These are phyloP conservation scores for Logfia minima DNA, from an alignment of 129 eudicot species.

Conservation along the genomic window DNA sequence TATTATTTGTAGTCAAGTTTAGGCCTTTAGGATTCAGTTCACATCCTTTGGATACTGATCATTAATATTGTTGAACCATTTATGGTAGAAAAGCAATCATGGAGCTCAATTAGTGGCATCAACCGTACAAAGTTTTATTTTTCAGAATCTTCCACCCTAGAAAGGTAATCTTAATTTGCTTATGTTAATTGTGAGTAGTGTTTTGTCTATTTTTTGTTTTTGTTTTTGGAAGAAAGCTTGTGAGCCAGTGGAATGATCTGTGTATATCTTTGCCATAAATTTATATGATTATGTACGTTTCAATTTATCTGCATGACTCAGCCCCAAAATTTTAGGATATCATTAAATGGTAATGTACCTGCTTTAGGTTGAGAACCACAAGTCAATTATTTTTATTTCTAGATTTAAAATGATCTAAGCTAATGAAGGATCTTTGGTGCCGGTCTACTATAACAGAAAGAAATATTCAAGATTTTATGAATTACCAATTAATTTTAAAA, in stretches of 20 bases:
- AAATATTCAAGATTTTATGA: not conserved
- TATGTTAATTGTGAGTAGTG: conserved; percentile 8
- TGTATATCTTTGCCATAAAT: not conserved
- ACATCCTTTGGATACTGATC: not conserved
- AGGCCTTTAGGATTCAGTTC: not conserved
- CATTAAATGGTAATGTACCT: not conserved
- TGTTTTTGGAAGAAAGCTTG: not conserved
- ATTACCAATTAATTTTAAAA: not conserved
- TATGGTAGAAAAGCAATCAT: conserved; percentile 18
- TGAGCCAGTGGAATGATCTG: not conserved
- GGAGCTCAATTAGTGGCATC: conserved; percentile 28
- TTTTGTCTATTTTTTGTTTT: not conserved
- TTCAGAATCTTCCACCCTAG: conserved; percentile 6
- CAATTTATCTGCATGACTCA: no score
- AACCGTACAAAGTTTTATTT: not conserved
- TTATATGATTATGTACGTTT: not conserved
- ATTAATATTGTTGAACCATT: conserved; percentile 14
- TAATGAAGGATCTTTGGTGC: not conserved
- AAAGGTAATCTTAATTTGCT: conserved; percentile 22
- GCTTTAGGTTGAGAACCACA: not conserved
- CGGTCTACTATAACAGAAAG: not conserved
- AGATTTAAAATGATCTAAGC: not conserved
- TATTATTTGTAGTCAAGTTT: not conserved
- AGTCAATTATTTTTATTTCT: not conserved
- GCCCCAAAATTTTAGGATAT: no score